Evolutionary conservation across 2,329 filamentous ascomycete genomes (phyloP), one percentile per base, ranked within the genome.

Genomic region (Byssothecium circinans): DNA sequence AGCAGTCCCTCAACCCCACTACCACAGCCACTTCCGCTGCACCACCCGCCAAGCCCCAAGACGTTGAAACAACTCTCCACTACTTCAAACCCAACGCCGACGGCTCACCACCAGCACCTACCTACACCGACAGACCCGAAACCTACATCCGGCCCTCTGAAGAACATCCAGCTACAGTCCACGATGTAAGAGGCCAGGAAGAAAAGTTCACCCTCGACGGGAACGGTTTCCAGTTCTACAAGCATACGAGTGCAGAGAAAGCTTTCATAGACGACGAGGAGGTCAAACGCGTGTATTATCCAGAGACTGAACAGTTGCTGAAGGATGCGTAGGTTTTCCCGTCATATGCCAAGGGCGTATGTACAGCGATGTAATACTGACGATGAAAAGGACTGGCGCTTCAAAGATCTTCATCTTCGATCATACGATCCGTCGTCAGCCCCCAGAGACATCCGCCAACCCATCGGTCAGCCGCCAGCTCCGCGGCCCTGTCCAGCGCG

Each of bases 351-450:
- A n/a, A n/a, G n/a, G n/a, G n/a, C n/a, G n/a, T n/a, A n/a, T n/a
- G n/a, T n/a, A n/a, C n/a, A n/a, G n/a, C n/a, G n/a, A n/a, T n/a
- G n/a, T n/a, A n/a, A 39, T 22, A 23, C 20, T 39, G n/a, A 39
- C 8, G 36, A 41, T 29, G 27, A 41, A 7, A n/a, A 83, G 81
- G 23, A 85, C 82, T 14, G 82, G 81, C 2, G 81, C 76, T 14
- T 69, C 77, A 2, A 75, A 77, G 18, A 67, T 84, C 54, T 77
- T 81, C 71, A 82, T 85, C 62, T 86, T 85, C 61, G 80, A 84
- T 68, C 81, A 85, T 68, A 84, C 81, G 5, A 80, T 86, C 57
- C 77, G 77, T n/a, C 75, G 77, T 37, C 62, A 65, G 25, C n/a
- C 56, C 7, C 36, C 19, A 39, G 19, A 22, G n/a, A 57, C 50